Evolutionary conservation across 2,329 filamentous ascomycete genomes (phyloP).

Genomic region (Chrysoporthe austroafricana): DNA sequence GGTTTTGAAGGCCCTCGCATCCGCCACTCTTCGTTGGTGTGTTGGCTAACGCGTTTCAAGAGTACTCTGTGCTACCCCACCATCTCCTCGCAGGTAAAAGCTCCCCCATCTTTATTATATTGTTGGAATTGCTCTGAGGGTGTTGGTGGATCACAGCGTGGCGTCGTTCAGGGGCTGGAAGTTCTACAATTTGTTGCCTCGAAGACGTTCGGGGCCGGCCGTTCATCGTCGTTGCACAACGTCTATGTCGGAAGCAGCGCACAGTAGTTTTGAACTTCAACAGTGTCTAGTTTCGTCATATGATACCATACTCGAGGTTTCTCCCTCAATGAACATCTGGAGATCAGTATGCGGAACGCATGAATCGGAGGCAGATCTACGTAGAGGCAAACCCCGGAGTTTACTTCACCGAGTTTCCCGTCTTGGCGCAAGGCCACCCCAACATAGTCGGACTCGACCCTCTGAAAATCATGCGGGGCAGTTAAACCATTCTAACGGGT

Average conservation of each 20-base stretch:
- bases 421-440: slow-evolving; percentile 1
- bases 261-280: neutral
- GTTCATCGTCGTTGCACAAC: neutral
- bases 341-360: neutral
- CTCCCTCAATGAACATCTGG: slow-evolving; percentile 1
- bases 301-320: neutral
- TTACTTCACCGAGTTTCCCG: slow-evolving; percentile 16
- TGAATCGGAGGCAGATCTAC: neutral
- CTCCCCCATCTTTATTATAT: neutral
- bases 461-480: slow-evolving; percentile 13
- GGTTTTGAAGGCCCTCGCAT: too few relatives aligned
- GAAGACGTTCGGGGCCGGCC: neutral
- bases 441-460: slow-evolving; percentile 2
- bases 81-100: neutral
- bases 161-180: neutral
- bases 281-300: neutral
- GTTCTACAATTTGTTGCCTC: neutral
- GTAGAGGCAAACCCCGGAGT: slow-evolving; percentile 5
- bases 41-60: neutral
- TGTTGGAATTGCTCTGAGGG: neutral
- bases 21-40: too few relatives aligned
- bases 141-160: neutral
- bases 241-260: neutral
- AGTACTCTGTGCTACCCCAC: neutral
- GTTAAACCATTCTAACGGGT: neutral